These are phyloP conservation scores for Lactifluus piperatus DNA, from an alignment of 768 basidiomycete genomes.

Conservation along the genomic window DNA sequence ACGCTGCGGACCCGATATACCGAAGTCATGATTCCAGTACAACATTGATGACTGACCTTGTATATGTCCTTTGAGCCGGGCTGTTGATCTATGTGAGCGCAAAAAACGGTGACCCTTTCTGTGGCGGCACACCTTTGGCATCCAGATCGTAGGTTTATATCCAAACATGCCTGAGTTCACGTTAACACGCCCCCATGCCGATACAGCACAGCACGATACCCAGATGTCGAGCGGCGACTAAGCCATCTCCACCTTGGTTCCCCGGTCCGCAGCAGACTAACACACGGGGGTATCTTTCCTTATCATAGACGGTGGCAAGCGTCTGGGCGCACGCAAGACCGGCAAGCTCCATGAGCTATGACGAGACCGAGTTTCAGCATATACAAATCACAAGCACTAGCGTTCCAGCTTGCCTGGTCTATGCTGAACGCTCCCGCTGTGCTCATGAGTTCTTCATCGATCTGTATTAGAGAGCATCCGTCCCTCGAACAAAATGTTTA, in stretches of 20 bases:
- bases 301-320: constrained; percentile 66
- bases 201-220: constrained; percentile 38
- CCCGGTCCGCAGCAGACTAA: constrained; percentile 97
- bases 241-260: constrained; percentile 95
- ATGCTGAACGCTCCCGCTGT: constrained; percentile 84
- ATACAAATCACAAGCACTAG: neutral
- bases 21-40: too few species aligned
- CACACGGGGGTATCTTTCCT: constrained; percentile 61
- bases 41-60: constrained; percentile 36
- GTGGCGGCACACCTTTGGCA: constrained; percentile 69
- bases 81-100: constrained; percentile 31
- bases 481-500: neutral
- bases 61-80: constrained; percentile 93
- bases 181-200: too few species aligned
- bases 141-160: constrained; percentile 80
- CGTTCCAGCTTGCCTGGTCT: constrained; percentile 56
- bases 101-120: neutral
- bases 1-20: constrained; percentile 37
- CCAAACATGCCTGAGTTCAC: constrained; percentile 97
- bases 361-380: neutral
- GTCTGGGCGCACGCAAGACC: constrained; percentile 91
- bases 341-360: constrained; percentile 90
- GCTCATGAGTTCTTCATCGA: constrained; percentile 93
- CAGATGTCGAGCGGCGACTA: constrained; percentile 93
- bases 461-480: constrained; percentile 37